Evolutionary conservation across 352 stramenopile genomes (phyloP).

Genomic region (Aphanomyces astaci): DNA sequence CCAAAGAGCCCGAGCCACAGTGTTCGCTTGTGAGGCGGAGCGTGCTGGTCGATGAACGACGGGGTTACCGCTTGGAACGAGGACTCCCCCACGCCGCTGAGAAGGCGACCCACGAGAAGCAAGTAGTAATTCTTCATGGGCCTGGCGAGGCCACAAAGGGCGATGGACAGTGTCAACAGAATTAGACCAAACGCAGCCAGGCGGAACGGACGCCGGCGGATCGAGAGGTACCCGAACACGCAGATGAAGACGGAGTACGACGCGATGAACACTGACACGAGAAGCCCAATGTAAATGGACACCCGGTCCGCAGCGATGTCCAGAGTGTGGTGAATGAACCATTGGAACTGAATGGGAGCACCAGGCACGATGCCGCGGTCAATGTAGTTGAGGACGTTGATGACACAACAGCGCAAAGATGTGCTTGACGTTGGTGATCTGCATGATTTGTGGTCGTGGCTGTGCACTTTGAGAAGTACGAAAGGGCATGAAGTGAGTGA

Average conservation of each 20-base stretch:
- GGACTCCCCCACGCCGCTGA: constrained; percentile 52
- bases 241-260: constrained; percentile 48
- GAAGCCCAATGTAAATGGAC: constrained; percentile 29
- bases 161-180: constrained; percentile 43
- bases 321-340: constrained; percentile 34
- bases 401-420: constrained; percentile 19
- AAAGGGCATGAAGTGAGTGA: too few species aligned
- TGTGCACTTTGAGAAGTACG: too few species aligned
- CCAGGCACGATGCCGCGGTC: constrained; percentile 67
- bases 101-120: constrained; percentile 41
- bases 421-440: neutral
- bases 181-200: constrained; percentile 41
- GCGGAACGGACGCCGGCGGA: constrained; percentile 42
- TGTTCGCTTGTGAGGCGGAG: constrained; percentile 27
- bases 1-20: constrained; percentile 67
- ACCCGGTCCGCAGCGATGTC: constrained; percentile 7
- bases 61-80: constrained; percentile 49
- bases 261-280: constrained; percentile 62
- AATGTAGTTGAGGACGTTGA: constrained; percentile 56
- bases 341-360: constrained; percentile 44
- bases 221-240: constrained; percentile 46
- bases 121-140: constrained; percentile 36
- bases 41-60: constrained; percentile 65
- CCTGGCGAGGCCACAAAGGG: constrained; percentile 38
- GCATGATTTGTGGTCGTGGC: neutral